These are phyloP conservation scores for Venturia pyrina DNA, from an alignment of 2,329 filamentous ascomycete species.

Conservation along the genomic window DNA sequence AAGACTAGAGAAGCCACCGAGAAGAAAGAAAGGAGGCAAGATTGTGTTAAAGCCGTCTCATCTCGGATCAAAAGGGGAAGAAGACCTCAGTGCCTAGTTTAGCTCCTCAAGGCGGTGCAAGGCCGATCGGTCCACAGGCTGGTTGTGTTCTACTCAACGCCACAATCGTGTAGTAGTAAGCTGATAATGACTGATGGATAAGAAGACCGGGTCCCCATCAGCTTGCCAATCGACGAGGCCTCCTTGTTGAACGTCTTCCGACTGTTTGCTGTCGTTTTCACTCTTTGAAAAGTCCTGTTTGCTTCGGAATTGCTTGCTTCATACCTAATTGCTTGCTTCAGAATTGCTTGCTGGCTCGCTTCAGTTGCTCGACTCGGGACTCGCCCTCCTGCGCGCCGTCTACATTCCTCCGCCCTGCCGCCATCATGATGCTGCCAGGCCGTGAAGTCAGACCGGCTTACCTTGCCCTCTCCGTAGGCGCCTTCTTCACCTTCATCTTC, in stretches of 20 bases:
- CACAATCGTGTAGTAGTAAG: neutral
- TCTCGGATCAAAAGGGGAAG: neutral
- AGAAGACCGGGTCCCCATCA: slow-evolving; percentile 1
- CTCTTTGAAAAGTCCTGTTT: no score
- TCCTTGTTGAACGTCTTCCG: slow-evolving; percentile 3
- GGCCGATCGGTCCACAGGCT: neutral
- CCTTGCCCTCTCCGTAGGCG: neutral
- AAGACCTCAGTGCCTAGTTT: neutral
- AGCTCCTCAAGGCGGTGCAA: neutral
- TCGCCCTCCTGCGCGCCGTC: neutral
- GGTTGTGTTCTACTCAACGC: neutral
- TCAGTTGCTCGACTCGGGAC: neutral
- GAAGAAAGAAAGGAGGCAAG: neutral
- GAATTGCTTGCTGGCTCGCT: neutral
- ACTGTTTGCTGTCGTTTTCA: neutral
- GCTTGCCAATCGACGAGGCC: neutral
- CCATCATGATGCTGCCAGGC: neutral
- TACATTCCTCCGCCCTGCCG: no score
- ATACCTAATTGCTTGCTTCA: neutral
- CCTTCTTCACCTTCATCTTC: slow-evolving; percentile 2
- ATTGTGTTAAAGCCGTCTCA: neutral
- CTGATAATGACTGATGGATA: neutral
- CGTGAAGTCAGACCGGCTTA: slow-evolving; percentile 4
- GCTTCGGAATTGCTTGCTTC: no score
- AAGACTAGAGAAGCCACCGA: no score